These are phyloP conservation scores for Tuber microsphaerosporum DNA, from an alignment of 495 filamentous ascomycete species.

Conservation along the genomic window DNA sequence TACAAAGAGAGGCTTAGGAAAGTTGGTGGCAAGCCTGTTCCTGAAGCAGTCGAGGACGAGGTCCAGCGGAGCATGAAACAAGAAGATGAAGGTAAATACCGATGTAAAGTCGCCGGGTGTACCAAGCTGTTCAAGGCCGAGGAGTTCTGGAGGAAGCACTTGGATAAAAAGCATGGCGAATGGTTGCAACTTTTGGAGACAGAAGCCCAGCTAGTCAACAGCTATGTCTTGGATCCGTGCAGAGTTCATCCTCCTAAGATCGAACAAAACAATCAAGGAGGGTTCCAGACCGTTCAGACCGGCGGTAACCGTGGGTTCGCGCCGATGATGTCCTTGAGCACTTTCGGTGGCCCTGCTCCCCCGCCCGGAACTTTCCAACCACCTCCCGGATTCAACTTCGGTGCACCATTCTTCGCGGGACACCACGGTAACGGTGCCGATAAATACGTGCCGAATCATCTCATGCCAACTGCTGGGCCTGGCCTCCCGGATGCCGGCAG, in stretches of 20 bases:
- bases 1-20: conserved; percentile 55
- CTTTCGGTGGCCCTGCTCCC: conserved; percentile 24
- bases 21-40: conserved; percentile 77
- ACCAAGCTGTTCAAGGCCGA: conserved; percentile 96
- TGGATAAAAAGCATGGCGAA: conserved; percentile 89
- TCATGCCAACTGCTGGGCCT: conserved; percentile 27
- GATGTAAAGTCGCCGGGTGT: conserved; percentile 93
- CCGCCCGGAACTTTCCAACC: conserved; percentile 56
- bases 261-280: conserved; percentile 82
- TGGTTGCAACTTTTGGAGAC: conserved; percentile 74
- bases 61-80: conserved; percentile 83
- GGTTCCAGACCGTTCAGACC: conserved; percentile 34
- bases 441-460: conserved; percentile 33
- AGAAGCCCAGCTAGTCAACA: conserved; percentile 85
- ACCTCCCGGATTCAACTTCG: conserved; percentile 81
- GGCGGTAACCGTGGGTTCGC: conserved; percentile 30
- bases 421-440: conserved; percentile 31
- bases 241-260: conserved; percentile 91
- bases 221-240: conserved; percentile 89
- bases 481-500: conserved; percentile 29
- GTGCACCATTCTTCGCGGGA: conserved; percentile 39
- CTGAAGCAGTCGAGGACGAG: conserved; percentile 82
- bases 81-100: conserved; percentile 91
- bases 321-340: conserved; percentile 31
- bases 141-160: conserved; percentile 93